Conservation (phyloP, 352 stramenopile genomes). For the Achlya hypogyna region DNA sequence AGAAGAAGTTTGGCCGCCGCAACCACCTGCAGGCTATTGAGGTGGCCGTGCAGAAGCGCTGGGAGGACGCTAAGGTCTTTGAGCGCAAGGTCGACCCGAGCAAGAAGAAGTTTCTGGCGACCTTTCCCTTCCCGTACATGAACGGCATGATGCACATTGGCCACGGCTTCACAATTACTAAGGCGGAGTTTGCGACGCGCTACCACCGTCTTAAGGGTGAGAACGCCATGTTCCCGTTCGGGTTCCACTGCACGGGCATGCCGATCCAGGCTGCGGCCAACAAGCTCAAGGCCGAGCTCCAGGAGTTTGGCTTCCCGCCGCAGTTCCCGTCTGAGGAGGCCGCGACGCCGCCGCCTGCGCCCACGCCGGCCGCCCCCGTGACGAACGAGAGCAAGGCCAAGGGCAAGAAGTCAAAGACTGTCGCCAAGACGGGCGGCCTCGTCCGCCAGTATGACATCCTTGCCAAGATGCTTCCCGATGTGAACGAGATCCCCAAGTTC, state of each 20-base stretch:
- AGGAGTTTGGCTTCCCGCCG: constrained; percentile 89
- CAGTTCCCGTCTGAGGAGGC: constrained; percentile 82
- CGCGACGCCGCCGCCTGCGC: constrained; percentile 18
- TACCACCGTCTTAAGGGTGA: constrained; percentile 96
- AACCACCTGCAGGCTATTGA: constrained; percentile 90
- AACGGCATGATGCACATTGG: constrained; percentile 99
- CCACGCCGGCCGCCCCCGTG: constrained; percentile 27
- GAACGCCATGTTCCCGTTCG: constrained; percentile 99
- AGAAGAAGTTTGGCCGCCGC: constrained; percentile 78
- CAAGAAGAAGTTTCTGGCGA: constrained; percentile 97
- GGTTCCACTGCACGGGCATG: constrained; percentile 99
- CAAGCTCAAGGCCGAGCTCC: constrained; percentile 98
- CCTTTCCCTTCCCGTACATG: constrained; percentile 99
- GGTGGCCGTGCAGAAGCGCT: constrained; percentile 82
- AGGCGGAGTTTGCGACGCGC: constrained; percentile 90
- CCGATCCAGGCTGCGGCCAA: constrained; percentile 99
- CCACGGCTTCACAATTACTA: constrained; percentile 96
- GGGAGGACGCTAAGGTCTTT: constrained; percentile 84
- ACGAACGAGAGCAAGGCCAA: constrained; percentile 78
- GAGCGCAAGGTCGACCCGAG: constrained; percentile 71
- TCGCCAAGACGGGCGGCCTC: constrained; percentile 95
- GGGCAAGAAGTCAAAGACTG: constrained; percentile 98
- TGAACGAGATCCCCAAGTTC: constrained; percentile 96
- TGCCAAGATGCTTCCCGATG: constrained; percentile 82
- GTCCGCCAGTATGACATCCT: constrained; percentile 99